Conservation (phyloP, 352 stramenopile species). For the Hyaloperonospora arabidopsidis region DNA sequence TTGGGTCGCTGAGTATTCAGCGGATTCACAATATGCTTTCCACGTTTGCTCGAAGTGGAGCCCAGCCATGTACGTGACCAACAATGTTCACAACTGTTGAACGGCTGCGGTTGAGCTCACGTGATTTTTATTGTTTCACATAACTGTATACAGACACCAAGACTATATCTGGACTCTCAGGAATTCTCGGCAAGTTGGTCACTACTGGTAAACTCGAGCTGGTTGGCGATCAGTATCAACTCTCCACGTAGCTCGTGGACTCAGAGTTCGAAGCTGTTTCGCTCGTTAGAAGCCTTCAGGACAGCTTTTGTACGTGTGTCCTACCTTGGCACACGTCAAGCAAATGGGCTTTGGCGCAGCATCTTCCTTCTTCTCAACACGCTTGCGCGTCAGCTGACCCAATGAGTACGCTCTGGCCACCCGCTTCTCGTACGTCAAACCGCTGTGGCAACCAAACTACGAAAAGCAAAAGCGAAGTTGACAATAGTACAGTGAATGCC, state of each 20-base stretch:
- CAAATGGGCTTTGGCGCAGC: conserved; percentile 35
- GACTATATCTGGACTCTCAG: conserved; percentile 67
- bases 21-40: conserved; percentile 94
- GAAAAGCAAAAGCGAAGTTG: conserved; percentile 2
- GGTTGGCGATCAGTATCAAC: conserved; percentile 60
- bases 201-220: conserved; percentile 60
- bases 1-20: conserved; percentile 86
- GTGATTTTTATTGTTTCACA: conserved; percentile 9
- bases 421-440: conserved; percentile 48
- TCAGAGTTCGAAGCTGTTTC: not conserved
- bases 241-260: conserved; percentile 27
- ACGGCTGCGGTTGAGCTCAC: conserved; percentile 4
- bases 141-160: conserved; percentile 53
- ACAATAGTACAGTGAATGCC: not conserved
- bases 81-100: not conserved
- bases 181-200: conserved; percentile 64
- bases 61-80: conserved; percentile 55
- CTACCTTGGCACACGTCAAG: conserved; percentile 40
- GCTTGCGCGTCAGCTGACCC: conserved; percentile 33
- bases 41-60: conserved; percentile 67
- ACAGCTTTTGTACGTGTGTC: conserved; percentile 43
- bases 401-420: conserved; percentile 53
- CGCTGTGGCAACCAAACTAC: conserved; percentile 55
- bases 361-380: conserved; percentile 11
- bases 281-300: conserved; percentile 49